Base-by-base conservation (phyloP, 768 basidiomycete genomes). In the Cyclocybe cylindracea region DNA sequence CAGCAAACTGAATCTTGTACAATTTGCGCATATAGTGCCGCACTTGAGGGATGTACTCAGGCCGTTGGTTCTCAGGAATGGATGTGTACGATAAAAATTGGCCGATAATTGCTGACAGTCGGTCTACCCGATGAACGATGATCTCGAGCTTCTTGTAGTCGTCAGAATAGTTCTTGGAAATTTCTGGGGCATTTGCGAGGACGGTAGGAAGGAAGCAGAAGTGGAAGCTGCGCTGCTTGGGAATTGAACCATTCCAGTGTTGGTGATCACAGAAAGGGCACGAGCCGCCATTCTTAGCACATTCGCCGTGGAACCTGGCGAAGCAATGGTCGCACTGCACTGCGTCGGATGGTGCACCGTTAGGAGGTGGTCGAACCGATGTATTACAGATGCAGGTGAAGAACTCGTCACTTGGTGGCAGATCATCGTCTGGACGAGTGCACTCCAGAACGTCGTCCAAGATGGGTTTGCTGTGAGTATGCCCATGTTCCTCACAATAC, bases 201-300 rank as follows among this genome's bases (percentile, higher is more conserved):
- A 91, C 82, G 19, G 80, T 76, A 2, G 90, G 87, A 19, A 93
- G 77, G 68, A 81, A 90, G 64, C 84, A 87, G 69, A 87, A 93
- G 62, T 93, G 89, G 82, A 84, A 94, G 58, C 78, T 87, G 43
- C 91, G 84, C 56, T 88, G 81, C 67, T 91, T 92, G 64, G 84
- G 83, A 46, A 93, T 85, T 3, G 87, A 80, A 14, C 91, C 91
- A 59, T 93, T 91, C 91, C 91, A 93, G 62, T 94, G 91, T 55
- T 91, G 87, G 60, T 91, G 90, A 57, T 94, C 91, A 58, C 91
- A 94, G 74, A 94, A 94, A 0, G 91, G 91, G 63, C 91, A 94
- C 4, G 91, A 94, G 34, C 91, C 91, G n/a, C 91, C 91, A 56
- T 87, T 89, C 58, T 85, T 86, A 9, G 90, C 91, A 60, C 91